A percentile compares a stretch with the other conserved stretches of the same genome.
Conservation (phyloP, 352 stramenopile species). For the Aphanomyces euteiches region DNA sequence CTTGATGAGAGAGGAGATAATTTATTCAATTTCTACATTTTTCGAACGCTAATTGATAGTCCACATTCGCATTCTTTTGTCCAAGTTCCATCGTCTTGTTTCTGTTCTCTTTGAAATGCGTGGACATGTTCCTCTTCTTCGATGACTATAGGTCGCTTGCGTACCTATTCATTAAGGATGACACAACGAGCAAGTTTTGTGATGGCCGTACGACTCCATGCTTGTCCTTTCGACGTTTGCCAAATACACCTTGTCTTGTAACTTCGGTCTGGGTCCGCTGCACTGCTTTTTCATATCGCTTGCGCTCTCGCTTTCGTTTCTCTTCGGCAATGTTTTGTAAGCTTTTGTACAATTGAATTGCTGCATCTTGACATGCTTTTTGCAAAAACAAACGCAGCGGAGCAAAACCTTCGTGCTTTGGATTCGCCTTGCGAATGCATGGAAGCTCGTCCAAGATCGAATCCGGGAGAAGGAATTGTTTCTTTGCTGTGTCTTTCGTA, state of each 20-base stretch:
- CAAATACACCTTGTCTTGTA: neutral
- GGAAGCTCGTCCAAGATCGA: slow-evolving; percentile 17
- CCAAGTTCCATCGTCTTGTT: slow-evolving; percentile 27
- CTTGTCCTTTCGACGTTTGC: slow-evolving; percentile 15
- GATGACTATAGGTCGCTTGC: neutral
- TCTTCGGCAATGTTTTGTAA: slow-evolving; percentile 24
- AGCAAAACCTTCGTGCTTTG: slow-evolving; percentile 29
- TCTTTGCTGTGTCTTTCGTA: slow-evolving; percentile 24
- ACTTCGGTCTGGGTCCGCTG: slow-evolving; percentile 21
- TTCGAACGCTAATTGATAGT: slow-evolving; percentile 12
- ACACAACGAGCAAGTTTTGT: too few species aligned
- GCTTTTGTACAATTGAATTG: slow-evolving; percentile 20
- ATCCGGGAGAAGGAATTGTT: slow-evolving; percentile 18
- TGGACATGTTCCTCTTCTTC: slow-evolving; percentile 21
- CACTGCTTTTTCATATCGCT: slow-evolving; percentile 23
- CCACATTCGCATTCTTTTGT: slow-evolving; percentile 23
- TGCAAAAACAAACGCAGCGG: slow-evolving; percentile 23
- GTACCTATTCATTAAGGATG: too few species aligned
- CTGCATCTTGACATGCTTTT: slow-evolving; percentile 11
- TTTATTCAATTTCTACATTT: slow-evolving; percentile 1
- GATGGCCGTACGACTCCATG: neutral
- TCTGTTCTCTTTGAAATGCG: neutral
- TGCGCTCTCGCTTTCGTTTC: slow-evolving; percentile 11
- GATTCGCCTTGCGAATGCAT: slow-evolving; percentile 23
- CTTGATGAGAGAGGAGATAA: neutral